Evolutionary conservation across 768 basidiomycete species (phyloP), one percentile per base, ranked within the genome.

Genomic region (Boletus coccyginus): DNA sequence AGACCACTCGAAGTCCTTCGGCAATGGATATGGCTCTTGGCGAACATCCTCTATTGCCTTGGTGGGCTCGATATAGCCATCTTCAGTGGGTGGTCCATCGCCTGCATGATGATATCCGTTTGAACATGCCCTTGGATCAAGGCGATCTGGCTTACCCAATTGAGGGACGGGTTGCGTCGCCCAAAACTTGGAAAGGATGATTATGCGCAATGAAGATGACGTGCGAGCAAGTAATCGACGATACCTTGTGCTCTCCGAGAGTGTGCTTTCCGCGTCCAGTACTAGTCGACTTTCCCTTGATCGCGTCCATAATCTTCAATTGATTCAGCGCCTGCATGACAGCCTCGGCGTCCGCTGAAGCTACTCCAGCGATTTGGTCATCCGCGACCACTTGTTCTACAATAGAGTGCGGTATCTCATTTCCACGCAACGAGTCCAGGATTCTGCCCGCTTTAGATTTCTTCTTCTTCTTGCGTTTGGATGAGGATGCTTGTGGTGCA

Each of bases 111-210:
- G 29, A 48, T n/a, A 48, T 10, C 19, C 7, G 11, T 58, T 53
- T 21, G 60, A 19, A 48, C 16, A 24, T 39, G 44, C 16, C 7
- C 35, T n/a, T 33, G 33, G 32, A 50, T 17, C 11, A 31, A 19
- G 43, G n/a, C 14, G 13, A 52, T 43, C 17, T 45, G 33, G 27
- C 71, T 63, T 65, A 86, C 90, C 90, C 53, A 84, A 73, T 66
- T 94, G 92, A n/a, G 93, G 90, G 8, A 99, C 97, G 4, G 97
- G 97, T 71, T 99, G 97, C 7, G 96, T 98, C 35, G 78, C 84
- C 97, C 97, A 98, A 74, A 99, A 99, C 94, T 93, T 64, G 24
- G 13, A 50, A 33, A 53, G 10, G 27, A 27, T 27, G 27, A 59
- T 52, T 53, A 62, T 50, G 55, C 33, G 57, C 45, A 24, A 47